Percentiles rank a stretch among this genome's conserved stretches.
phyloP scores from a whole-genome alignment of 2,329 filamentous ascomycete genomes.

The Penicillium sp. region DNA sequence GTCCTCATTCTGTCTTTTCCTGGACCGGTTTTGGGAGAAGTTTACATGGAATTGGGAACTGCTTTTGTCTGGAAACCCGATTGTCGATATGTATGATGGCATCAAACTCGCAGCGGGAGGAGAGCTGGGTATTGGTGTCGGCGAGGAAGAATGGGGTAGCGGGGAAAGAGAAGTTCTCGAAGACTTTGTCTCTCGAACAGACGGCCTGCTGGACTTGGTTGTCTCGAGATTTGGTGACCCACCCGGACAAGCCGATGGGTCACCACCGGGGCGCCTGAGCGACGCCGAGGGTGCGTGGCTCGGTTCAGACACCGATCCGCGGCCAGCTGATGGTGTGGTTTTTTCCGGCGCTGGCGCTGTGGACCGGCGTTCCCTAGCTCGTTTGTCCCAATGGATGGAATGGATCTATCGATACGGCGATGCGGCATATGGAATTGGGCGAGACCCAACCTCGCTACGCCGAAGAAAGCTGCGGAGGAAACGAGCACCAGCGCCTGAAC shows the following conservation, averaged over 20 bases:
- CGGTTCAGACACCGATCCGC: conserved; percentile 67
- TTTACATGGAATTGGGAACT: conserved; percentile 77
- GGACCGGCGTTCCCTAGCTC: conserved; percentile 68
- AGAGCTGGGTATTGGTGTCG: conserved; percentile 89
- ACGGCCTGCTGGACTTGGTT: conserved; percentile 83
- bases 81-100: conserved; percentile 74
- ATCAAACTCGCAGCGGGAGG: conserved; percentile 88
- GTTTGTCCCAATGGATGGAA: conserved; percentile 83
- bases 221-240: conserved; percentile 80
- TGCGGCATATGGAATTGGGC: conserved; percentile 78
- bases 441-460: conserved; percentile 71
- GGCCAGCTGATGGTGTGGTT: conserved; percentile 76
- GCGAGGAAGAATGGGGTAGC: conserved; percentile 92
- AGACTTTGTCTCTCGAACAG: conserved; percentile 75
- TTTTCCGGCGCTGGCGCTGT: conserved; percentile 80
- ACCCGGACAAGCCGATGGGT: conserved; percentile 32
- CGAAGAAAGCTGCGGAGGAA: conserved; percentile 44
- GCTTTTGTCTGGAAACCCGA: conserved; percentile 84
- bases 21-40: conserved; percentile 79
- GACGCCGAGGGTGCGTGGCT: conserved; percentile 63
- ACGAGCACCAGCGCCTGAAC: conserved; percentile 17
- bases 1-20: conserved; percentile 67
- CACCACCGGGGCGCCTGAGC: conserved; percentile 14
- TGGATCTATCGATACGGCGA: conserved; percentile 82
- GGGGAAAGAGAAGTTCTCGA: conserved; percentile 92